Conservation (phyloP, 2,329 filamentous ascomycete species). For the Colletotrichum tropicicola region DNA sequence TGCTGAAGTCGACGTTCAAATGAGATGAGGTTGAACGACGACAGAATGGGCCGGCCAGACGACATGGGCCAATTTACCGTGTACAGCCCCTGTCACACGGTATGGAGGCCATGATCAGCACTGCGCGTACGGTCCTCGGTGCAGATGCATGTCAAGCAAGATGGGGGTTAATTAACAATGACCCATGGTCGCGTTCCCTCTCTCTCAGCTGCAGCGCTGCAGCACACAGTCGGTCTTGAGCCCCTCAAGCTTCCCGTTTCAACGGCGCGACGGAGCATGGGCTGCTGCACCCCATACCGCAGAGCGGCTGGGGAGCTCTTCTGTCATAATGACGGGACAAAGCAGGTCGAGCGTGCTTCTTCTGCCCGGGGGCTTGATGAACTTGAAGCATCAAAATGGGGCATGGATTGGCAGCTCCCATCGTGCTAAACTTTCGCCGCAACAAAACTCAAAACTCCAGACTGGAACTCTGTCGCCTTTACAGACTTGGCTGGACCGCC, state of each 20-base stretch:
- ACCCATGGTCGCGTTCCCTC: not conserved
- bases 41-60: too few species aligned
- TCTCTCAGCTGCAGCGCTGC: not conserved
- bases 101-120: not conserved
- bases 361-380: not conserved
- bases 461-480: constrained; percentile 8
- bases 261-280: constrained; percentile 11
- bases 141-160: not conserved
- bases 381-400: not conserved
- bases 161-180: too few species aligned
- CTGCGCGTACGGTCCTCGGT: not conserved
- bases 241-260: constrained; percentile 17
- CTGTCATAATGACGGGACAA: constrained; percentile 15
- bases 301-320: too few species aligned
- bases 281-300: constrained; percentile 8
- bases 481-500: not conserved
- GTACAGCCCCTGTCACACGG: not conserved
- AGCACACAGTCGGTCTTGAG: not conserved
- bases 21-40: too few species aligned
- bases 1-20: not conserved
- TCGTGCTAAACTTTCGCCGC: constrained; percentile 13
- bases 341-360: not conserved
- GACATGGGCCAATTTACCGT: not conserved
- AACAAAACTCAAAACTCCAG: constrained; percentile 15
- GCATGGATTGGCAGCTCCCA: constrained; percentile 14